phyloP scores from a whole-genome alignment of 345 rosid genomes.

The Eucalyptus cloeziana region DNA sequence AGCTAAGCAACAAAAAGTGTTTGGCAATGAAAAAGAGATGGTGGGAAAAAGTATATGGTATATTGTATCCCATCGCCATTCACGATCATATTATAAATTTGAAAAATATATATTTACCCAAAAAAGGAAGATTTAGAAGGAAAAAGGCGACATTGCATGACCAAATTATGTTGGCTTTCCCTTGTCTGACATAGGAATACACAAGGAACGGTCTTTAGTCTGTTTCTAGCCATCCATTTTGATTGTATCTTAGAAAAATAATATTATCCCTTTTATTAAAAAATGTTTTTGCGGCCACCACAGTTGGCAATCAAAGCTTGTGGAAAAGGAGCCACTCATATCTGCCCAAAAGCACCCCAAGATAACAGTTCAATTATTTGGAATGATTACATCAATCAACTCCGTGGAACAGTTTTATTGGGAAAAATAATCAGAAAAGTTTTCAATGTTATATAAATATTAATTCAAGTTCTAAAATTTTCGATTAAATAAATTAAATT shows the following conservation, averaged over 20 bases:
- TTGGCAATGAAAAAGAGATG: background rate
- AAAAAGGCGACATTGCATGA: background rate
- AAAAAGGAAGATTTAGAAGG: background rate
- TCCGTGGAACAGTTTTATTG: background rate
- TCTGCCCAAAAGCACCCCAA: background rate
- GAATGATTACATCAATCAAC: background rate
- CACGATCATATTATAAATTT: background rate
- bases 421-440: background rate
- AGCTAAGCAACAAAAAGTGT: background rate
- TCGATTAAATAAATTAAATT: accelerated
- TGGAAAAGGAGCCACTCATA: background rate
- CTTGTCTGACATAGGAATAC: background rate
- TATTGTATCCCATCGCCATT: background rate
- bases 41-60: background rate
- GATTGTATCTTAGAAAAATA: background rate
- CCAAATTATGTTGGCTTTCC: background rate
- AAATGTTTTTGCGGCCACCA: background rate
- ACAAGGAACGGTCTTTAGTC: background rate
- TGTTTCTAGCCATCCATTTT: background rate
- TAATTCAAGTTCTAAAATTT: accelerated
- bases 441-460: background rate
- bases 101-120: background rate
- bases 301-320: background rate
- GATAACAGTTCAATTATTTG: background rate
- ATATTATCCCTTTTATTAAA: background rate